These are phyloP conservation scores for Hymenoscyphus salicellus DNA, from an alignment of 2,329 filamentous ascomycete genomes.

Conservation along the genomic window DNA sequence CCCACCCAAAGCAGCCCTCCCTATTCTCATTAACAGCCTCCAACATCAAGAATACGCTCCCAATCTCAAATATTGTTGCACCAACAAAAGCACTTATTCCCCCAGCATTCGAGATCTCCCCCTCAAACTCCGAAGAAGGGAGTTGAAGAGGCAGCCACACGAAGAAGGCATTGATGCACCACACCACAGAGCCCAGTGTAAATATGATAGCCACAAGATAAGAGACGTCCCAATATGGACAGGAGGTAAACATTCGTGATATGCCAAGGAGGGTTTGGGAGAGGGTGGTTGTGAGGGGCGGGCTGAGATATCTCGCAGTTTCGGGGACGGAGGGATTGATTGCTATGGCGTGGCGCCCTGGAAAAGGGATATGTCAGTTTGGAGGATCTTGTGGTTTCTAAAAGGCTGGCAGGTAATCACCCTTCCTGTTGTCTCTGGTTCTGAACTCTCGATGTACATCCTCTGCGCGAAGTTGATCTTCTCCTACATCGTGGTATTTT, in stretches of 20 bases:
- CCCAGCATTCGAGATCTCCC: conserved; percentile 52
- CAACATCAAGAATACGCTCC: conserved; percentile 59
- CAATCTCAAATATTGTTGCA: conserved; percentile 63
- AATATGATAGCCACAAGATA: conserved; percentile 54
- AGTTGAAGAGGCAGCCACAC: conserved; percentile 56
- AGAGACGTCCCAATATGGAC: conserved; percentile 55
- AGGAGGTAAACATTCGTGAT: conserved; percentile 47
- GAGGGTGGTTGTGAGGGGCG: conserved; percentile 35
- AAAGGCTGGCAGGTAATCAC: conserved; percentile 22
- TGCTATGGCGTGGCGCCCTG: conserved; percentile 41
- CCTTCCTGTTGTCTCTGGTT: conserved; percentile 47
- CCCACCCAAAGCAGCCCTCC: conserved; percentile 67
- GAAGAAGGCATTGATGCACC: conserved; percentile 62
- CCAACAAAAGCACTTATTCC: conserved; percentile 66
- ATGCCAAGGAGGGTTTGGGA: conserved; percentile 37
- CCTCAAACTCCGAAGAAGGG: conserved; percentile 52
- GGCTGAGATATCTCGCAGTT: conserved; percentile 28
- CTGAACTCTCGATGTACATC: conserved; percentile 40
- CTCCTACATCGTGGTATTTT: neutral
- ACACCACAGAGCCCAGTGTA: conserved; percentile 52
- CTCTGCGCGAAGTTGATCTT: conserved; percentile 14
- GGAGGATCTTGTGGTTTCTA: neutral
- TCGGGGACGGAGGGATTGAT: conserved; percentile 30
- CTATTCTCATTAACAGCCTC: conserved; percentile 68
- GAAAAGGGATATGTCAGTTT: conserved; percentile 3